phyloP scores from a whole-genome alignment of 768 basidiomycete species.

The Psilocybe cyanescens region DNA sequence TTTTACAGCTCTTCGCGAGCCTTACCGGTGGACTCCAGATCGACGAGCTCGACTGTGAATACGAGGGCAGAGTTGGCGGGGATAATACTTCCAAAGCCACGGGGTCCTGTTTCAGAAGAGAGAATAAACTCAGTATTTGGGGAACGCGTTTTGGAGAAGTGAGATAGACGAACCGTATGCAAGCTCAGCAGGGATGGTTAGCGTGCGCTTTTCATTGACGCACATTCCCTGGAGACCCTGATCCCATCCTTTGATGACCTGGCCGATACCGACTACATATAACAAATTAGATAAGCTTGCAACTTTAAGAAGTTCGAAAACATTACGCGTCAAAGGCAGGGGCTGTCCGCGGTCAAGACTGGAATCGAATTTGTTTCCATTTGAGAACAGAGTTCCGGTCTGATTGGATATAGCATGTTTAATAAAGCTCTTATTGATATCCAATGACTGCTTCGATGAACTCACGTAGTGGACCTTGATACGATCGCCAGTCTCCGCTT shows the following conservation, averaged over 20 bases:
- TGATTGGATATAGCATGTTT: slow-evolving; percentile 30
- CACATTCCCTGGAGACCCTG: slow-evolving; percentile 86
- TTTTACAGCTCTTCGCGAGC: slow-evolving; percentile 59
- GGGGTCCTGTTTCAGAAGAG: slow-evolving; percentile 49
- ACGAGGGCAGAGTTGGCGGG: slow-evolving; percentile 80
- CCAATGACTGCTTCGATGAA: neutral
- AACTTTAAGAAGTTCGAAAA: neutral
- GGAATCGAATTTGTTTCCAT: slow-evolving; percentile 89
- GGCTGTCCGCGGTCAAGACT: slow-evolving; percentile 78
- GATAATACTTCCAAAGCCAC: slow-evolving; percentile 79
- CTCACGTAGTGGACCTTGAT: slow-evolving; percentile 81
- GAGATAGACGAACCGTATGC: slow-evolving; percentile 68
- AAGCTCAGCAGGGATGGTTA: slow-evolving; percentile 81
- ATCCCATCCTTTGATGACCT: slow-evolving; percentile 89
- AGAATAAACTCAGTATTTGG: neutral
- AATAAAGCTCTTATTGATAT: neutral
- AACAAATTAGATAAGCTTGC: neutral
- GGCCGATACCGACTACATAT: slow-evolving; percentile 69
- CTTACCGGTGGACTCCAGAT: slow-evolving; percentile 46
- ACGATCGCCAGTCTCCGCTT: slow-evolving; percentile 62
- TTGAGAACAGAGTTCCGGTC: slow-evolving; percentile 80
- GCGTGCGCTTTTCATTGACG: slow-evolving; percentile 81
- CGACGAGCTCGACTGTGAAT: slow-evolving; percentile 86
- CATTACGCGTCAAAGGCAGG: slow-evolving; percentile 73
- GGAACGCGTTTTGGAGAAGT: too few species aligned